Conservation (phyloP, 2,329 filamentous ascomycete genomes). For the Cyclaneusma minus region DNA sequence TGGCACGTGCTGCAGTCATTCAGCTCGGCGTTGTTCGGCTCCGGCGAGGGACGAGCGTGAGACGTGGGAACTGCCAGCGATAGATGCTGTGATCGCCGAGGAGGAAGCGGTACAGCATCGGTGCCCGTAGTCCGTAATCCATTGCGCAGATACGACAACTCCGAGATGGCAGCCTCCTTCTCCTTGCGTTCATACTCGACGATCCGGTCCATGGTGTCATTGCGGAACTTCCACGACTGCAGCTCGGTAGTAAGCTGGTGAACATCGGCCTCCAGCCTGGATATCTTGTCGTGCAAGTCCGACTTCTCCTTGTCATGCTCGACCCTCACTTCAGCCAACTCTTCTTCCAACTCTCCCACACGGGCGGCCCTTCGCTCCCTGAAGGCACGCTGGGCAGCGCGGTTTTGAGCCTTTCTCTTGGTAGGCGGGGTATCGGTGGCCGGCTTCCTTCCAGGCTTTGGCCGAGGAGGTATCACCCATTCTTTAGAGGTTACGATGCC, state of each 20-base stretch:
- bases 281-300: slow-evolving; percentile 40
- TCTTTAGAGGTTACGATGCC: slow-evolving; percentile 59
- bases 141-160: slow-evolving; percentile 20
- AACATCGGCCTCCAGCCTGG: slow-evolving; percentile 46
- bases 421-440: slow-evolving; percentile 85
- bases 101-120: slow-evolving; percentile 25
- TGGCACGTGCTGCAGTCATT: too few relatives aligned
- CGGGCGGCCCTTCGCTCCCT: slow-evolving; percentile 74
- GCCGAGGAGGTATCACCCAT: slow-evolving; percentile 73
- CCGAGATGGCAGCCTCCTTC: slow-evolving; percentile 26
- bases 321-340: slow-evolving; percentile 44
- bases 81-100: slow-evolving; percentile 13
- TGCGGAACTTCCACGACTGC: slow-evolving; percentile 18
- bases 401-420: slow-evolving; percentile 88
- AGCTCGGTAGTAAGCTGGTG: slow-evolving; percentile 37
- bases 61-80: too few relatives aligned
- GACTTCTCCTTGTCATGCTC: slow-evolving; percentile 39
- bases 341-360: slow-evolving; percentile 60
- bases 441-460: slow-evolving; percentile 85
- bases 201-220: slow-evolving; percentile 18
- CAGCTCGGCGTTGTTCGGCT: slow-evolving; percentile 7
- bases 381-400: slow-evolving; percentile 81
- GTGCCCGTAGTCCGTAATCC: slow-evolving; percentile 16
- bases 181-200: slow-evolving; percentile 21
- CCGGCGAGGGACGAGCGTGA: slow-evolving; percentile 9